Percentiles rank a stretch among this genome's conserved stretches.
phyloP scores from a whole-genome alignment of 2,329 filamentous ascomycete genomes.

The Parastagonospora avenae region DNA sequence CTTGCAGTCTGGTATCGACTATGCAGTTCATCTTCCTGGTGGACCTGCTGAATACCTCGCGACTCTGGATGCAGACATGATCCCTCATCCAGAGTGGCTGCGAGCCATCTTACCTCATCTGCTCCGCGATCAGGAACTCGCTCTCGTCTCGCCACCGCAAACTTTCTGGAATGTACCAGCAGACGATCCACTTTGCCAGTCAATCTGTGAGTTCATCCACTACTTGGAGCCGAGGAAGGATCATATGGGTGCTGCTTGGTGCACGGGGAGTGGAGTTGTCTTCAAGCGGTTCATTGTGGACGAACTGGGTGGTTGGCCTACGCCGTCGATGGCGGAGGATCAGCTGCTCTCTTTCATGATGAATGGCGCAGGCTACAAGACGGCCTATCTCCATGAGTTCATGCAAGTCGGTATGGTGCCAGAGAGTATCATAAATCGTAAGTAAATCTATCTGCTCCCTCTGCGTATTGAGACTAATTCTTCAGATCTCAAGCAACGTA shows the following conservation, averaged over 20 bases:
- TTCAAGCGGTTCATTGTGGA: slow-evolving; percentile 6
- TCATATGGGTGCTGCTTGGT: slow-evolving; percentile 8
- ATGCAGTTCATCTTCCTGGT: slow-evolving; percentile 1
- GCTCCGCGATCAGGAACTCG: slow-evolving; percentile 1
- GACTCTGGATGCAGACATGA: slow-evolving; percentile 5
- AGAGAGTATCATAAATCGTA: slow-evolving; percentile 6
- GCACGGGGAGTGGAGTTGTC: slow-evolving; percentile 5
- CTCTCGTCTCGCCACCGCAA: slow-evolving; percentile 3
- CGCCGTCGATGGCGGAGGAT: slow-evolving; percentile 6
- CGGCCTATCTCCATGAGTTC: slow-evolving; percentile 5
- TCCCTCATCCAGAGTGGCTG: slow-evolving; percentile 6
- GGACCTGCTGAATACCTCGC: slow-evolving; percentile 5
- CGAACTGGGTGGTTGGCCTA: slow-evolving; percentile 5
- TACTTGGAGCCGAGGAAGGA: slow-evolving; percentile 5
- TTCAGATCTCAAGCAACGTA: slow-evolving; percentile 5
- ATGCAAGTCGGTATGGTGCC: slow-evolving; percentile 8
- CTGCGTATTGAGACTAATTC: neutral
- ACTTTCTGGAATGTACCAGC: slow-evolving; percentile 7
- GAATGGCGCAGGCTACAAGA: slow-evolving; percentile 8
- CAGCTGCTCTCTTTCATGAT: slow-evolving; percentile 6
- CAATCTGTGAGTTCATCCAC: slow-evolving; percentile 6
- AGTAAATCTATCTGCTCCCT: neutral
- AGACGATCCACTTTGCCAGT: slow-evolving; percentile 6
- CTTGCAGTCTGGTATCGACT: slow-evolving; percentile 8
- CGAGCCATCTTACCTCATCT: slow-evolving; percentile 5